These are phyloP conservation scores for Endoconidiophora laricicola DNA, from an alignment of 2,329 filamentous ascomycete genomes.

Conservation along the genomic window DNA sequence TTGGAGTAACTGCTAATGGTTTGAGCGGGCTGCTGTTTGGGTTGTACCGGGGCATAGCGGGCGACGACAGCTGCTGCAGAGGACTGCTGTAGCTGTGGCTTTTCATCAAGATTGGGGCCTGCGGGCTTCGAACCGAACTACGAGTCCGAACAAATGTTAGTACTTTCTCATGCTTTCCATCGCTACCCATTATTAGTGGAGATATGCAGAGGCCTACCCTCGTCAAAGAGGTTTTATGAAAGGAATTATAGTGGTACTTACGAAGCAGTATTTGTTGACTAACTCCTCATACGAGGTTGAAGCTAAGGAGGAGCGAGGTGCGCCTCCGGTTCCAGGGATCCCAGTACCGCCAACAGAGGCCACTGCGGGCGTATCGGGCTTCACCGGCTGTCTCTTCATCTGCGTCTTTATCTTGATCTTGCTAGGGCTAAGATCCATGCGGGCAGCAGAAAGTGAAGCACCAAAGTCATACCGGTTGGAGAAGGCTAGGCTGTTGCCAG, in stretches of 20 bases:
- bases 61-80: not conserved
- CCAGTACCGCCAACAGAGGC: not conserved
- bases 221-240: not conserved
- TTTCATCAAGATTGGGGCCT: conserved; percentile 2
- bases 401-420: conserved; percentile 5
- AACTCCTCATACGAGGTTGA: conserved; percentile 91
- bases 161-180: not conserved
- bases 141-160: conserved; percentile 14
- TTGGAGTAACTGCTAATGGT: not conserved
- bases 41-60: not conserved
- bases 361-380: conserved; percentile 23
- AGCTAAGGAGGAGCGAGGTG: conserved; percentile 43
- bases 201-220: no score
- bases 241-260: conserved; percentile 41
- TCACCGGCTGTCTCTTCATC: conserved; percentile 79
- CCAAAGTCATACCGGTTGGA: conserved; percentile 92
- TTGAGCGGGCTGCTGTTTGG: not conserved
- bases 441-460: conserved; percentile 72
- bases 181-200: no score
- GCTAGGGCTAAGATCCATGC: conserved; percentile 31
- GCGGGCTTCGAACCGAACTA: conserved; percentile 12
- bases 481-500: conserved; percentile 36
- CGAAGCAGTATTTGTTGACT: conserved; percentile 98
- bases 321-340: conserved; percentile 27
- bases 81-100: not conserved